Evolutionary conservation across 2,329 filamentous ascomycete species (phyloP), one percentile per base, ranked within the genome.

Genomic region (Myriosclerotinia scirpicola): DNA sequence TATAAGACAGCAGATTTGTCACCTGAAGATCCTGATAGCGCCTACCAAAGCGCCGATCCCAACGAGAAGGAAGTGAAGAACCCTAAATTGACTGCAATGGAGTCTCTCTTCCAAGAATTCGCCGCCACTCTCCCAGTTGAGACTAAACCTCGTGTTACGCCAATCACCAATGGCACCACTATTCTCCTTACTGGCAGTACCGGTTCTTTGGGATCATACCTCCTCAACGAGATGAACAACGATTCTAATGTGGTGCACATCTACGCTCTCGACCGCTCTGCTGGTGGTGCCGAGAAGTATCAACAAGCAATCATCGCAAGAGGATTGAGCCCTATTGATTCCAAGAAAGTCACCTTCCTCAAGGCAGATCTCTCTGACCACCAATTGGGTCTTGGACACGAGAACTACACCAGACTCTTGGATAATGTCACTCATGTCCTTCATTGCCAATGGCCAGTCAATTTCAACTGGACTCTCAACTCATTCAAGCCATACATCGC

Each of bases 171-270:
- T 30, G 55, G 44, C 5, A 55, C 42, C 12, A 68, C 66, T 2
- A 66, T 77, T 14, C 70, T 81, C 20, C 71, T 84, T 30, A 84
- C 81, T 0, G 82, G 80, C 20, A 81, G 79, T 3, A 84, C 82
- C 0, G 82, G 82, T 12, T 80, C 79, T 6, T 69, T 84, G 26
- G 82, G 82, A 0, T 80, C 78, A 8, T 83, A 83, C 69, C 74
- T 83, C 50, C 76, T 84, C 8, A 74, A 81, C 64, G 50, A 73
- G 26, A 73, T 81, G 52, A 69, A 77, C 5, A 68, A 66, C 20
- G 73, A 73, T 38, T 73, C 78, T 0, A 68, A 69, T 9, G 78
- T 83, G 12, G 72, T 73, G 50, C 80, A 79, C 67, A 71, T 84
- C 52, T 75, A 82, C 65, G 83, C 81, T 67, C 76, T 84, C 40